phyloP scores from a whole-genome alignment of 257 asterid genomes.

The Linaria vulgaris region DNA sequence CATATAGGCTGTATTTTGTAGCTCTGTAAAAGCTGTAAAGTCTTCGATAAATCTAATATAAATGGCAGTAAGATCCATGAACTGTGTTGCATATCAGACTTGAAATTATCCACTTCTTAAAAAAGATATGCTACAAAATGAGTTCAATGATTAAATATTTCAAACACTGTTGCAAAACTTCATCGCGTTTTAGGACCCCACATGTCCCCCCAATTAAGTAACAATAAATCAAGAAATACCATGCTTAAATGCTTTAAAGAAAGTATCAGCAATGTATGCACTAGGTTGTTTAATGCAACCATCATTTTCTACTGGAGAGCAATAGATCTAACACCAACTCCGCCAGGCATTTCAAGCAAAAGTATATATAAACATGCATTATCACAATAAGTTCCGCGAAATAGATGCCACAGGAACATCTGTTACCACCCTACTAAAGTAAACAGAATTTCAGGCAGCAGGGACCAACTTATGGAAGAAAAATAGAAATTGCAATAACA shows the following conservation, averaged over 20 bases:
- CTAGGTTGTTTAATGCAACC: too few relatives aligned
- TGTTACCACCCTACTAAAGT: not conserved
- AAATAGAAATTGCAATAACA: constrained; percentile 2
- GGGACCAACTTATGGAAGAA: not conserved
- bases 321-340: constrained; percentile 16
- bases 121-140: too few relatives aligned
- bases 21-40: too few relatives aligned
- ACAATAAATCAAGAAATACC: not conserved
- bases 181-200: too few relatives aligned
- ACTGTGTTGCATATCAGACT: too few relatives aligned
- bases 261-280: not conserved
- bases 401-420: not conserved
- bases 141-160: not conserved
- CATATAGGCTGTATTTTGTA: not conserved
- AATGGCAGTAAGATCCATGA: too few relatives aligned
- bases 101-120: too few relatives aligned
- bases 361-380: not conserved
- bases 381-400: not conserved
- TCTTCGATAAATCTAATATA: too few relatives aligned
- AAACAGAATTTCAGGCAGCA: constrained; percentile 12
- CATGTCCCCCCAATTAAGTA: not conserved
- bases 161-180: not conserved
- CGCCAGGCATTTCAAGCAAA: not conserved
- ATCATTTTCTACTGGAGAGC: too few relatives aligned
- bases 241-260: not conserved